Evolutionary conservation across 2,329 filamentous ascomycete species (phyloP), one percentile per base, ranked within the genome.

Genomic region (Teratosphaeria zuluensis): DNA sequence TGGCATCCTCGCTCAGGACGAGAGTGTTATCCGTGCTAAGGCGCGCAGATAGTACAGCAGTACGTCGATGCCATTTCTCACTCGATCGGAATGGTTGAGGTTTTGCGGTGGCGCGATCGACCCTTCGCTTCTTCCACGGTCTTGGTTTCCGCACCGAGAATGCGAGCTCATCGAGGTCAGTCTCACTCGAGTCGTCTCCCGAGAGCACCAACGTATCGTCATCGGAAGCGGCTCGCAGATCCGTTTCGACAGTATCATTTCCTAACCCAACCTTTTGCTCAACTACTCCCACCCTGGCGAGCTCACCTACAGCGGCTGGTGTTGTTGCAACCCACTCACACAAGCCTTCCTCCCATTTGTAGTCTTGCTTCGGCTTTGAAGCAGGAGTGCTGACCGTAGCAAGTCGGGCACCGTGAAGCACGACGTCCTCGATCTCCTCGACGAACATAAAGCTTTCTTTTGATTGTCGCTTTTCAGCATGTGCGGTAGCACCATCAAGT

Each of bases 261-360:
- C 16, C 9, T 19, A n/a, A 7, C 9, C 16, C n/a, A 7, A 8
- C 21, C 2, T 8, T 19, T 21, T 48, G 42, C 42, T 48, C n/a
- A 21, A 11, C 24, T 35, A 21, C 14, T 7, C 14, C 24, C 16
- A 48, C 38, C 5, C 6, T 11, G 3, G 12, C n/a, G 32, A 21
- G 7, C 38, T 46, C 12, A 19, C 33, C 9, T 35, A 46, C 42
- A 4, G n/a, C 9, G 16, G 21, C 38, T 6, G 76, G 75, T 8
- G 76, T 77, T 42, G 69, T 73, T 0, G 69, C 67, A n/a, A 77
- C 72, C 76, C 75, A 78, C 60, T 78, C 76, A 28, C 74, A 74
- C 38, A 78, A 72, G 9, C 74, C 75, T 54, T 76, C 75, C 63
- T 78, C 76, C 74, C 75, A 77, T 35, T 54, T 48, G 52, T 55